Percentiles rank a stretch among this genome's conserved stretches.
These are phyloP conservation scores for Tuber calosporum DNA, from an alignment of 495 filamentous ascomycete species.

Conservation along the genomic window DNA sequence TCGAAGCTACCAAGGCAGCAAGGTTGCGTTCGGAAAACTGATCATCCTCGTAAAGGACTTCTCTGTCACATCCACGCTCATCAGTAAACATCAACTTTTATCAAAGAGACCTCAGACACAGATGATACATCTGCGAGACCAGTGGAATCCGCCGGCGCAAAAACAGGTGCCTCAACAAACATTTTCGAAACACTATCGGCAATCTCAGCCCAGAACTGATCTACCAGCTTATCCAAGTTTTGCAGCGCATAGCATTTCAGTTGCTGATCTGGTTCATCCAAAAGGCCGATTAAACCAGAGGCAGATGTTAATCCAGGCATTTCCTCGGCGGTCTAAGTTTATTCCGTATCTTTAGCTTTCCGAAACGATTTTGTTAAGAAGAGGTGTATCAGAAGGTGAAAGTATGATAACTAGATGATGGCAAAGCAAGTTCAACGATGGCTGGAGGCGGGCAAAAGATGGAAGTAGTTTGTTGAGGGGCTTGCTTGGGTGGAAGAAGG, in stretches of 20 bases:
- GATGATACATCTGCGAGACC: conserved; percentile 15
- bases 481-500: conserved; percentile 20
- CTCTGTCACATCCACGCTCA: conserved; percentile 51
- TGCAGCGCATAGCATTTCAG: conserved; percentile 89
- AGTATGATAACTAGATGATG: conserved; percentile 28
- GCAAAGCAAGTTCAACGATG: conserved; percentile 20
- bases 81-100: conserved; percentile 26
- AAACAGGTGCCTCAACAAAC: conserved; percentile 50
- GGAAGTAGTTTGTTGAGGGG: conserved; percentile 26
- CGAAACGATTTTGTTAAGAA: conserved; percentile 7
- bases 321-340: conserved; percentile 14
- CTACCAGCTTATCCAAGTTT: conserved; percentile 89
- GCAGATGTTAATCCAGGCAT: conserved; percentile 96
- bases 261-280: conserved; percentile 87
- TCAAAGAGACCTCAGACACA: conserved; percentile 6
- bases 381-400: conserved; percentile 3
- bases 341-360: conserved; percentile 33
- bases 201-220: conserved; percentile 95
- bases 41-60: conserved; percentile 96
- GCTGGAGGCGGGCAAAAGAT: conserved; percentile 30
- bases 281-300: conserved; percentile 87
- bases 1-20: conserved; percentile 87
- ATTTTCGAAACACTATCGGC: conserved; percentile 86
- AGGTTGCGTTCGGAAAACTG: conserved; percentile 87
- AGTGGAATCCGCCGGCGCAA: conserved; percentile 8